Percentiles rank a stretch among this genome's conserved stretches.
Evolutionary conservation across 2,329 filamentous ascomycete species (phyloP).

Genomic region (Epichloe hybrida): DNA sequence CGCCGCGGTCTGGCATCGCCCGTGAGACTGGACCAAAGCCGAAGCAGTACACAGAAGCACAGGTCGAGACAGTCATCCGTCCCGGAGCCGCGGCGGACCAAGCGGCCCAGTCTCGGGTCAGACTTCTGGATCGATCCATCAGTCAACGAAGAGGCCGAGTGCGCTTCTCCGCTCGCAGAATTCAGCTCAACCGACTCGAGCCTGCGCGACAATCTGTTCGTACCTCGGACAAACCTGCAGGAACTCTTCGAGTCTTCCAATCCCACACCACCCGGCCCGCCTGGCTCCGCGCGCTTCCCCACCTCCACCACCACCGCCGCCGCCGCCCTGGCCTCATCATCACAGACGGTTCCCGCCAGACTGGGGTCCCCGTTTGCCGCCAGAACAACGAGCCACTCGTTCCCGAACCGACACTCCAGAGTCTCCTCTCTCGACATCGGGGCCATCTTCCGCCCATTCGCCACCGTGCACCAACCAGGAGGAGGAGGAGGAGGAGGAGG

Average conservation of each 20-base stretch:
- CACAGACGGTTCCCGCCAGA: conserved; percentile 28
- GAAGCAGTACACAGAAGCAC: conserved; percentile 41
- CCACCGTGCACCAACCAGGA: conserved; percentile 37
- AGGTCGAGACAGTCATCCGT: conserved; percentile 31
- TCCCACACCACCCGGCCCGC: conserved; percentile 3
- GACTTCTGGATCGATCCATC: conserved; percentile 39
- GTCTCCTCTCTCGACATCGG: conserved; percentile 31
- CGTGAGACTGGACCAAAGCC: conserved; percentile 32
- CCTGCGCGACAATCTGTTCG: conserved; percentile 24
- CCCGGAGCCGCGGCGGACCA: conserved; percentile 33
- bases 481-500: not conserved
- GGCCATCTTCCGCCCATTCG: conserved; percentile 37
- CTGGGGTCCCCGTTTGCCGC: conserved; percentile 47
- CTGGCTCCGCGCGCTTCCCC: not conserved
- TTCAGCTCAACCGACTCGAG: conserved; percentile 22
- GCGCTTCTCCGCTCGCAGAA: conserved; percentile 13
- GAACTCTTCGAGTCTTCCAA: conserved; percentile 24
- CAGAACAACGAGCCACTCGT: conserved; percentile 39
- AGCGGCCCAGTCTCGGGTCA: conserved; percentile 40
- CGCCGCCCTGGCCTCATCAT: conserved; percentile 11
- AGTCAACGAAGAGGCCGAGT: conserved; percentile 11
- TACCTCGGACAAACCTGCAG: conserved; percentile 28
- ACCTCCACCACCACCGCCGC: not conserved
- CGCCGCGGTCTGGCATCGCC: conserved; percentile 40
- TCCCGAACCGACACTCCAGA: conserved; percentile 43